Conservation (phyloP, 306 rosid species). For the Dalbergia cochinchinensis region DNA sequence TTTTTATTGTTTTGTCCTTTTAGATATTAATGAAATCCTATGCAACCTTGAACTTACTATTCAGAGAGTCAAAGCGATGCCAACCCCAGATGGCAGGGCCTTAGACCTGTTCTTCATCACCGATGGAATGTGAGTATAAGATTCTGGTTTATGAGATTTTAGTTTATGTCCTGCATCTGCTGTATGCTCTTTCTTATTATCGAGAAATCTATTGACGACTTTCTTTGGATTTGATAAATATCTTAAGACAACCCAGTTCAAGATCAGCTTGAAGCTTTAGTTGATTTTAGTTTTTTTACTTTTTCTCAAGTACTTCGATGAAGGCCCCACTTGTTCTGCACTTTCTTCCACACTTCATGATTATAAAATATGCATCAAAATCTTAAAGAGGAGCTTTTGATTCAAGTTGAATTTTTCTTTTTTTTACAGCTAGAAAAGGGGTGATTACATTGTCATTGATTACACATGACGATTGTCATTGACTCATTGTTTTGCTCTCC, state of each 20-base stretch:
- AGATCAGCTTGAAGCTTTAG: background rate
- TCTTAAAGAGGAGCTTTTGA: constrained; percentile 2
- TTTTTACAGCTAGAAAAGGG: background rate
- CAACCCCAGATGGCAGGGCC: constrained; percentile 90
- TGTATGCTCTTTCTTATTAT: constrained; percentile 24
- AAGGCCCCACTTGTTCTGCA: background rate
- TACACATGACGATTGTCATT: background rate
- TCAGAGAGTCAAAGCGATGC: constrained; percentile 89
- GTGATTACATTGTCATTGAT: background rate
- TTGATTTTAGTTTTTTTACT: background rate
- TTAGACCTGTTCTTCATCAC: constrained; percentile 84
- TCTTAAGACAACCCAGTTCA: background rate
- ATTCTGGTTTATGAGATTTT: constrained; percentile 37
- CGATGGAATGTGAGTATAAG: constrained; percentile 73
- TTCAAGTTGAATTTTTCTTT: background rate
- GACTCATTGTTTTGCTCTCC: background rate
- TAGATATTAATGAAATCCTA: constrained; percentile 79
- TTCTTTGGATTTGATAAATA: background rate
- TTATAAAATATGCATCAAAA: background rate
- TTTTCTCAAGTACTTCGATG: background rate
- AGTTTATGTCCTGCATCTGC: constrained; percentile 26
- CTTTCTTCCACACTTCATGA: background rate
- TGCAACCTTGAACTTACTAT: constrained; percentile 81
- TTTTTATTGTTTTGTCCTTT: background rate
- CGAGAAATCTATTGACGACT: background rate